Conservation (phyloP, 2,329 filamentous ascomycete species). For the Fusarium sp. region DNA sequence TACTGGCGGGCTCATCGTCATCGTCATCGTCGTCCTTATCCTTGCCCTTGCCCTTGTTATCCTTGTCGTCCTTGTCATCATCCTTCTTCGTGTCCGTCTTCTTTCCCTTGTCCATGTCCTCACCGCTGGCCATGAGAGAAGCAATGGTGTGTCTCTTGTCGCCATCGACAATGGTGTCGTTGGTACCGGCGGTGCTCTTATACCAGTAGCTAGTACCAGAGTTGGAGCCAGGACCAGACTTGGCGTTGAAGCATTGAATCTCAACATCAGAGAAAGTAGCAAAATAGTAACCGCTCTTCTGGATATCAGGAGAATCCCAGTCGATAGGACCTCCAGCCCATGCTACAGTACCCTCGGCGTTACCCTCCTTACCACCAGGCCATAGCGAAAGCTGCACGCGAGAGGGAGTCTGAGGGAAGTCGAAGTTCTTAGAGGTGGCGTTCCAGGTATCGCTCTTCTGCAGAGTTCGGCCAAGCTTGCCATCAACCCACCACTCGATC, state of each 20-base stretch:
- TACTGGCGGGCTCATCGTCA: conserved; percentile 36
- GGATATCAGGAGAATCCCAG: conserved; percentile 84
- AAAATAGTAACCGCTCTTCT: conserved; percentile 89
- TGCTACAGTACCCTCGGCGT: conserved; percentile 84
- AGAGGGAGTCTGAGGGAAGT: conserved; percentile 91
- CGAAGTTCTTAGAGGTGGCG: conserved; percentile 81
- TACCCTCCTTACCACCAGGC: conserved; percentile 86
- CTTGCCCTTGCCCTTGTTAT: conserved; percentile 36
- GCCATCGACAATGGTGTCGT: conserved; percentile 82
- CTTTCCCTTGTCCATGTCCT: conserved; percentile 72
- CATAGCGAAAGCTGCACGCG: conserved; percentile 95
- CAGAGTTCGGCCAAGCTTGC: conserved; percentile 79
- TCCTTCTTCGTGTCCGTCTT: conserved; percentile 47
- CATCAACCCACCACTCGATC: conserved; percentile 90
- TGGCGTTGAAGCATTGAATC: conserved; percentile 86
- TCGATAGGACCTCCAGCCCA: conserved; percentile 92
- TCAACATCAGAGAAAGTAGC: conserved; percentile 81
- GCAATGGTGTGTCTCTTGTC: conserved; percentile 81
- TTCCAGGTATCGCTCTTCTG: conserved; percentile 89
- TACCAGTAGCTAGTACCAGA: conserved; percentile 82
- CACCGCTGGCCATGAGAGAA: conserved; percentile 84
- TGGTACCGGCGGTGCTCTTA: conserved; percentile 73
- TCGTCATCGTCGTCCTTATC: conserved; percentile 32
- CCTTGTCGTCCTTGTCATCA: conserved; percentile 26
- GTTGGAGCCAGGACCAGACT: conserved; percentile 73